A percentile compares a stretch with the other conserved stretches of the same genome.
phyloP scores from a whole-genome alignment of 805 yeast species.

The Tetrapisispora nanseiensis region DNA sequence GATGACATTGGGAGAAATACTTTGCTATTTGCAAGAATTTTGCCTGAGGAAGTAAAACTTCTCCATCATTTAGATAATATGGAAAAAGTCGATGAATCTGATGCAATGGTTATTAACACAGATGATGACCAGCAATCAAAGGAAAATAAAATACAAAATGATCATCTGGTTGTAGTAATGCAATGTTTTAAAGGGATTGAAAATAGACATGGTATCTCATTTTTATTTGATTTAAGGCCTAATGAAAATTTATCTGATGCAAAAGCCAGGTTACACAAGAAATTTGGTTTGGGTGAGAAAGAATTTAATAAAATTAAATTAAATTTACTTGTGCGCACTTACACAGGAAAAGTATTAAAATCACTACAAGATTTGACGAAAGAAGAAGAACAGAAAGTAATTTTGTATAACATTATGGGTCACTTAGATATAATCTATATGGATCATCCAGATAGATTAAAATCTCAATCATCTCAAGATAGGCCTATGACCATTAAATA shows the following conservation, averaged over 20 bases:
- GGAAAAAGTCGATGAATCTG: conserved; percentile 5
- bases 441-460: conserved; percentile 78
- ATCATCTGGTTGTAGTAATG: conserved; percentile 50
- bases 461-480: conserved; percentile 44
- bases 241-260: conserved; percentile 58
- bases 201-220: conserved; percentile 74
- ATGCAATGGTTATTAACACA: neutral
- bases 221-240: conserved; percentile 60
- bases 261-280: conserved; percentile 53
- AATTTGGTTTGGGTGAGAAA: conserved; percentile 66
- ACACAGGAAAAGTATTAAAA: conserved; percentile 29
- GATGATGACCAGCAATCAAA: conserved; percentile 15
- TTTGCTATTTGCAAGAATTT: conserved; percentile 38
- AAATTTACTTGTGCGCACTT: conserved; percentile 26
- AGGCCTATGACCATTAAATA: conserved; percentile 49
- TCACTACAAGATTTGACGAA: conserved; percentile 39
- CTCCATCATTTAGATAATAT: conserved; percentile 16
- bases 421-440: conserved; percentile 54
- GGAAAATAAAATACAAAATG: neutral
- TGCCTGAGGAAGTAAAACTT: conserved; percentile 33
- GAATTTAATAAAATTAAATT: conserved; percentile 71
- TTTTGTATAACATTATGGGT: conserved; percentile 46
- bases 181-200: conserved; percentile 68
- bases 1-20: conserved; percentile 31
- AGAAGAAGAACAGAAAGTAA: conserved; percentile 34